Evolutionary conservation across 495 filamentous ascomycete species (phyloP).

Genomic region (Durotheca rogersii): DNA sequence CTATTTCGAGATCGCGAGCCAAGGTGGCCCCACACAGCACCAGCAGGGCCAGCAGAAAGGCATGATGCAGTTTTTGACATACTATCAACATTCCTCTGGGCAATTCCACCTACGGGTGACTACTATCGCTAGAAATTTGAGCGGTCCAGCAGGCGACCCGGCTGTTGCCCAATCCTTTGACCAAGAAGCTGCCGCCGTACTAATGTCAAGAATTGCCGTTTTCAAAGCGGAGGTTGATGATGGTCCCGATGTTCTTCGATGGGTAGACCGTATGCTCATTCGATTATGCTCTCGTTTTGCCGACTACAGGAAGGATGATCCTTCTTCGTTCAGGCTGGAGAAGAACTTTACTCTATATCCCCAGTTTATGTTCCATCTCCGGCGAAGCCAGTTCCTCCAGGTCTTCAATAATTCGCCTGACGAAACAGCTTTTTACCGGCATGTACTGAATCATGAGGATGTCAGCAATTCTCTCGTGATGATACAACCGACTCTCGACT

Average conservation of each 20-base stretch:
- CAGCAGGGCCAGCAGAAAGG: constrained; percentile 86
- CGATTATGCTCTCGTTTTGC: constrained; percentile 94
- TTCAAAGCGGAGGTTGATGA: constrained; percentile 99
- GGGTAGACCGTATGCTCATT: constrained; percentile 99
- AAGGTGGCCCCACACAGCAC: constrained; percentile 83
- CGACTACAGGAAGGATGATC: constrained; percentile 98
- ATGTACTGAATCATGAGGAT: constrained; percentile 97
- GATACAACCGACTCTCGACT: constrained; percentile 98
- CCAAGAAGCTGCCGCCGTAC: constrained; percentile 94
- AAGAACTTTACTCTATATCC: constrained; percentile 99
- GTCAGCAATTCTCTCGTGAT: constrained; percentile 95
- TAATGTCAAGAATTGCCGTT: constrained; percentile 98
- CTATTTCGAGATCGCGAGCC: constrained; percentile 97
- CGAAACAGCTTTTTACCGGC: constrained; percentile 97
- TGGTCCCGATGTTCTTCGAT: constrained; percentile 96
- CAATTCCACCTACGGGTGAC: constrained; percentile 96
- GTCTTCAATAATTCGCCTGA: constrained; percentile 99
- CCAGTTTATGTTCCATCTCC: constrained; percentile 99
- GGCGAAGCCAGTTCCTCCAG: constrained; percentile 95
- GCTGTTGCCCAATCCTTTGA: constrained; percentile 97
- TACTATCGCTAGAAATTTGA: constrained; percentile 87
- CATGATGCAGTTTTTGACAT: constrained; percentile 98
- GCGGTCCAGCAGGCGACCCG: constrained; percentile 94
- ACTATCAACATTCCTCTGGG: constrained; percentile 96
- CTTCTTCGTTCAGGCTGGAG: constrained; percentile 94